Conservation (phyloP, 805 yeast species). For the Pichia californica region DNA sequence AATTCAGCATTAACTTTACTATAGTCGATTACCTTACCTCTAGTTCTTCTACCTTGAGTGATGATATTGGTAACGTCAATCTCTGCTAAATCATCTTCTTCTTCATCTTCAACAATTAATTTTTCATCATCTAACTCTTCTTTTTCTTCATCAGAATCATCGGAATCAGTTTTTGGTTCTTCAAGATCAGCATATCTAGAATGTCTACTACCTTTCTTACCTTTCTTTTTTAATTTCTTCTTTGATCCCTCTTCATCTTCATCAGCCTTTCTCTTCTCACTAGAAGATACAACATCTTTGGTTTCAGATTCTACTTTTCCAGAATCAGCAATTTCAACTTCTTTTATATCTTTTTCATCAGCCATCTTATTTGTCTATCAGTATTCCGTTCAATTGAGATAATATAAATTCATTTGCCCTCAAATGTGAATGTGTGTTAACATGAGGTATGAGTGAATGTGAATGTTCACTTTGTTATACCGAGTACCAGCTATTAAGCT, state of each 20-base stretch:
- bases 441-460: too few species aligned
- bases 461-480: too few species aligned
- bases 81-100: conserved; percentile 73
- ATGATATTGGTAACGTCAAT: conserved; percentile 81
- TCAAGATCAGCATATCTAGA: conserved; percentile 19
- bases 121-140: conserved; percentile 44
- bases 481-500: too few species aligned
- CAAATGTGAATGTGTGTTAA: too few species aligned
- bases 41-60: conserved; percentile 79
- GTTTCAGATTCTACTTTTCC: not conserved
- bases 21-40: conserved; percentile 85
- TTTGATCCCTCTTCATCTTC: conserved; percentile 1
- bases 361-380: too few species aligned
- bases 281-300: not conserved
- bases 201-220: conserved; percentile 17
- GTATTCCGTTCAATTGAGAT: too few species aligned
- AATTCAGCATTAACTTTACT: conserved; percentile 71
- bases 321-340: not conserved
- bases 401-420: too few species aligned
- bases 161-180: conserved; percentile 17
- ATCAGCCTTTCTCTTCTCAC: not conserved
- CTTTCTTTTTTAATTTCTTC: conserved; percentile 17
- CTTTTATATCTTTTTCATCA: conserved; percentile 2
- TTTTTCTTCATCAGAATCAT: conserved; percentile 27
- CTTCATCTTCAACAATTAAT: conserved; percentile 55